phyloP scores from a whole-genome alignment of 306 rosid genomes.

The Prosopis cineraria region DNA sequence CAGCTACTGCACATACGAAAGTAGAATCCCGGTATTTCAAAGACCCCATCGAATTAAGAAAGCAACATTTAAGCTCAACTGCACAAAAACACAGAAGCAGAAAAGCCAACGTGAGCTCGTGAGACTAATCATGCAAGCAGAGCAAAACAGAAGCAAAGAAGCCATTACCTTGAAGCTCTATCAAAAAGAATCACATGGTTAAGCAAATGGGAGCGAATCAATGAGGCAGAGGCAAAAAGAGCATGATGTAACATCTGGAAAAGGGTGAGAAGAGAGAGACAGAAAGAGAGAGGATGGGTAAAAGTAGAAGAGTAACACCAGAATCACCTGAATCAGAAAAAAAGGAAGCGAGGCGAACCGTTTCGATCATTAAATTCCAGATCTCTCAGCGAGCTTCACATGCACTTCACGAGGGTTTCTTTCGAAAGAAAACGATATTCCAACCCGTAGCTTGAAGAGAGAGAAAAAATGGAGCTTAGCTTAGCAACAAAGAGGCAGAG shows the following conservation, averaged over 20 bases:
- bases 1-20: slow-evolving; percentile 27
- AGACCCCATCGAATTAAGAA: slow-evolving; percentile 36
- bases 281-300: slow-evolving; percentile 7
- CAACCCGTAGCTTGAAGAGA: slow-evolving; percentile 30
- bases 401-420: slow-evolving; percentile 75
- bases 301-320: slow-evolving; percentile 44
- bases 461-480: not conserved
- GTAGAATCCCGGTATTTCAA: slow-evolving; percentile 21
- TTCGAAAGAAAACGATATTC: slow-evolving; percentile 53
- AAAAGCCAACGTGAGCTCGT: not conserved
- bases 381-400: slow-evolving; percentile 80
- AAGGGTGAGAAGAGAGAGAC: slow-evolving; percentile 12
- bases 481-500: slow-evolving; percentile 6
- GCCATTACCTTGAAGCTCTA: slow-evolving; percentile 42
- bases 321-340: slow-evolving; percentile 75
- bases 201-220: slow-evolving; percentile 34
- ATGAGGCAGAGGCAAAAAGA: slow-evolving; percentile 41
- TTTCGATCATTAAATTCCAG: slow-evolving; percentile 62
- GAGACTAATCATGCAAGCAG: not conserved
- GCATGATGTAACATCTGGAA: slow-evolving; percentile 41
- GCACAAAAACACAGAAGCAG: not conserved
- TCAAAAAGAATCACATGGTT: slow-evolving; percentile 27
- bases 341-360: slow-evolving; percentile 42
- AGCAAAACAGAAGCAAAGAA: slow-evolving; percentile 11
- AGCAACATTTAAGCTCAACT: slow-evolving; percentile 30